Evolutionary conservation across 805 yeast species (phyloP), one percentile per base, ranked within the genome.

Genomic region (Wickerhamomyces queroliae): DNA sequence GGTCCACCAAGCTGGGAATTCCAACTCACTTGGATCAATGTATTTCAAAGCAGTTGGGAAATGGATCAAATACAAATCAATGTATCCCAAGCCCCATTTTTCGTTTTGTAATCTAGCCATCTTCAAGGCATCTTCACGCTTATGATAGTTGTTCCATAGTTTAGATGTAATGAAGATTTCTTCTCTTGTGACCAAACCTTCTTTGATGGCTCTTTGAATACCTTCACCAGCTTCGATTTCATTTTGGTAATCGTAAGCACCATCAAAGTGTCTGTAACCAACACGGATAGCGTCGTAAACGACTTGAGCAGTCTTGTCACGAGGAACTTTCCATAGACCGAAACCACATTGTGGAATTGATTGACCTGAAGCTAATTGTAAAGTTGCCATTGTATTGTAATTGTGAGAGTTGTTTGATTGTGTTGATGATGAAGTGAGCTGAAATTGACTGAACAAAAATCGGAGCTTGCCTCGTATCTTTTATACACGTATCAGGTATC

Each of bases 21-120:
- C 79, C 46, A 76, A 83, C 42, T 75, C 84, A 42, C 83, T 69
- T 37, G 88, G 90, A 33, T 86, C 90, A 59, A 70, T 68, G 46
- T 54, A 85, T 57, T 78, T 78, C 66, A 80, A 80, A 16, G 95
- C 83, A 60, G 85, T 70, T 51, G 95, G 95, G 77, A 86, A 87
- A 60, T 87, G 95, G 58, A 87, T 84, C 65, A 83, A 79, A 66
- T 76, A 85, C 51, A 87, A 66, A 60, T 87, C 95, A 47, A 87
- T 52, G 69, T 86, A 87, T 30, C 83, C 95, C 47, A 86, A 66
- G n/a, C 76, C 69, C 72, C 87, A 70, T 58, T 83, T 93, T 21
- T 61, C 56, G 26, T 47, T 49, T 34, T 45, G 51, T 16, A 33
- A 34, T 30, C 43, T 49, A 17, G 48, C 51, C 30, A 44, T 31